Evolutionary conservation across 768 basidiomycete species (phyloP).

Genomic region (Tulasnella sp.): DNA sequence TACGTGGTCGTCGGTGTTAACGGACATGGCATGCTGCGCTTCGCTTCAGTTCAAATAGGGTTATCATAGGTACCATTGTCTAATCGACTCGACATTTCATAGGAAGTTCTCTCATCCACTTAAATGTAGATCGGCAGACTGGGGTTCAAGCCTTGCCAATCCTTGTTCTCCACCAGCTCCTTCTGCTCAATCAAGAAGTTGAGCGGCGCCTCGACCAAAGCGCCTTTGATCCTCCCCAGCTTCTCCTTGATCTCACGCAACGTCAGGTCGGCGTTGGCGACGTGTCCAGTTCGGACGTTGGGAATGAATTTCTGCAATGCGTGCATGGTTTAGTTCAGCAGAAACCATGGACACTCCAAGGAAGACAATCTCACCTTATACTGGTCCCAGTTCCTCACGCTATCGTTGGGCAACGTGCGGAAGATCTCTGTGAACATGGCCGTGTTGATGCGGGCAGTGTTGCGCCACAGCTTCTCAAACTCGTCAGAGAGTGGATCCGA

Average conservation of each 20-base stretch:
- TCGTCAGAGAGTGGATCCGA: slow-evolving; percentile 64
- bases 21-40: no score
- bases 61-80: no score
- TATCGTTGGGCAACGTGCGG: slow-evolving; percentile 71
- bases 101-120: slow-evolving; percentile 18
- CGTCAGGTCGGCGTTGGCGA: slow-evolving; percentile 49
- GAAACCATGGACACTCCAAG: no score
- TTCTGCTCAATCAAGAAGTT: slow-evolving; percentile 62
- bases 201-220: slow-evolving; percentile 34
- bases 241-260: slow-evolving; percentile 64
- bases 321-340: background rate
- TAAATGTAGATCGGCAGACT: slow-evolving; percentile 71
- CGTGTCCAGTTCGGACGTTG: slow-evolving; percentile 71
- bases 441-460: slow-evolving; percentile 67
- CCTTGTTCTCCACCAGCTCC: slow-evolving; percentile 34
- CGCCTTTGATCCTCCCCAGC: slow-evolving; percentile 44
- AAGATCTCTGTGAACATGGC: slow-evolving; percentile 82
- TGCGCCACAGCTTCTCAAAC: slow-evolving; percentile 48
- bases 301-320: slow-evolving; percentile 53
- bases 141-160: slow-evolving; percentile 67
- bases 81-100: no score
- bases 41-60: no score
- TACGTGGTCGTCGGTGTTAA: no score
- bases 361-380: slow-evolving; percentile 50
- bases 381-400: slow-evolving; percentile 64